Percentiles rank a stretch among this genome's conserved stretches.
Conservation (phyloP, 1,284 basidiomycete species). For the Cryptococcus sp. region DNA sequence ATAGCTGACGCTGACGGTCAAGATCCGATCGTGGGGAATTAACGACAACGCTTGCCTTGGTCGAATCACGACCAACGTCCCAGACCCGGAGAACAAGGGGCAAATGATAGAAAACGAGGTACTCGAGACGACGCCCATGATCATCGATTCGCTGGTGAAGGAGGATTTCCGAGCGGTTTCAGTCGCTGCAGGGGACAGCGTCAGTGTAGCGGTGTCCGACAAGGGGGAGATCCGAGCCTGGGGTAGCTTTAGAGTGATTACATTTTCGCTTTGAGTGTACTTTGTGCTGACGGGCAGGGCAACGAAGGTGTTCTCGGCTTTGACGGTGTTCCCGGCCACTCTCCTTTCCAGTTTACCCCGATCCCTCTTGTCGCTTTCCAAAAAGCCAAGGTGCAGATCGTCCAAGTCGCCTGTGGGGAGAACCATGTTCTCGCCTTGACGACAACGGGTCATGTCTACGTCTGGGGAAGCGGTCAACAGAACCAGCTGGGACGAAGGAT, state of each 20-base stretch:
- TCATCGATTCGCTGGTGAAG: slow-evolving; percentile 63
- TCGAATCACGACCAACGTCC: slow-evolving; percentile 65
- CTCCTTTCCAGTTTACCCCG: slow-evolving; percentile 48
- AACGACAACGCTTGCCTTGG: slow-evolving; percentile 91
- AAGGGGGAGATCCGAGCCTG: slow-evolving; percentile 77
- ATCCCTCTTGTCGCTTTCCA: slow-evolving; percentile 46
- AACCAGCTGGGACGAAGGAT: slow-evolving; percentile 80
- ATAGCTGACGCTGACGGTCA: slow-evolving; percentile 1
- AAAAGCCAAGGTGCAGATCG: slow-evolving; percentile 54
- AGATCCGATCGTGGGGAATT: slow-evolving; percentile 83
- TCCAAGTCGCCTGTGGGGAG: slow-evolving; percentile 69
- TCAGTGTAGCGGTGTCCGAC: slow-evolving; percentile 71
- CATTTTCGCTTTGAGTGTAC: neutral
- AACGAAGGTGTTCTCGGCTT: slow-evolving; percentile 84
- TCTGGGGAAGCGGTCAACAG: slow-evolving; percentile 75
- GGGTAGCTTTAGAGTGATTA: slow-evolving; percentile 81
- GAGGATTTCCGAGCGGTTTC: slow-evolving; percentile 74
- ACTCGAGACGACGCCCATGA: slow-evolving; percentile 68
- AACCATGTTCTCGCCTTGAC: slow-evolving; percentile 86
- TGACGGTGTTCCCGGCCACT: slow-evolving; percentile 54
- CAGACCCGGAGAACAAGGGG: slow-evolving; percentile 55
- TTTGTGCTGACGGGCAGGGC: slow-evolving; percentile 33
- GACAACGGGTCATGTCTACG: slow-evolving; percentile 71
- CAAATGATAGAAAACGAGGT: slow-evolving; percentile 66
- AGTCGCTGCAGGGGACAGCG: slow-evolving; percentile 75